Conservation (phyloP, 1,139 yeast genomes). For the Kodamaea sp. region DNA sequence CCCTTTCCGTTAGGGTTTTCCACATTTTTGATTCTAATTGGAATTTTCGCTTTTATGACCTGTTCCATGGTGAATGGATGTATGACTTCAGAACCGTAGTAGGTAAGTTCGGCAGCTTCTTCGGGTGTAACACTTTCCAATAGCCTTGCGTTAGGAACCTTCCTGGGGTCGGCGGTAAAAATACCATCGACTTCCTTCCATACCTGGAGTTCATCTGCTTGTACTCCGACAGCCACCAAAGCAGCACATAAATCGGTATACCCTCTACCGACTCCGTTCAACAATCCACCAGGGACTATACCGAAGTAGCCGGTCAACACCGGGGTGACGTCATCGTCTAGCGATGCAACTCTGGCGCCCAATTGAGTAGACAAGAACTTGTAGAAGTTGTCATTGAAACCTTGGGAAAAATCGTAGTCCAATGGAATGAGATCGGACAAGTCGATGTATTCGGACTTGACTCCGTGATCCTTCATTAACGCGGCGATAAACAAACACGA, state of each 20-base stretch:
- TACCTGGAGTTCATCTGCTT: constrained; percentile 91
- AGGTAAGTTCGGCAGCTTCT: constrained; percentile 96
- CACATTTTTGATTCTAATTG: constrained; percentile 94
- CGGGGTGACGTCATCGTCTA: constrained; percentile 63
- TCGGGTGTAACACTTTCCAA: constrained; percentile 92
- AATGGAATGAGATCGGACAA: constrained; percentile 69
- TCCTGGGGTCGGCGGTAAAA: constrained; percentile 96
- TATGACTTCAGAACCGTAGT: constrained; percentile 95
- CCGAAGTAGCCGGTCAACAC: constrained; percentile 97
- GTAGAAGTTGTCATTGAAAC: constrained; percentile 72
- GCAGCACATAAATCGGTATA: constrained; percentile 98
- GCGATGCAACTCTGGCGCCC: constrained; percentile 52
- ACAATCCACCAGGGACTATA: constrained; percentile 87
- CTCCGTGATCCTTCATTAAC: constrained; percentile 76
- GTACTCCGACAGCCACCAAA: constrained; percentile 85
- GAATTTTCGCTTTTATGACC: constrained; percentile 92
- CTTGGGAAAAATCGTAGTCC: constrained; percentile 51
- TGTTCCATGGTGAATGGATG: constrained; percentile 99
- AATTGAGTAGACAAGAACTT: constrained; percentile 59
- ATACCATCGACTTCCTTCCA: constrained; percentile 99
- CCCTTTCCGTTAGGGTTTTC: constrained; percentile 90
- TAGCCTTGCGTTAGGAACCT: constrained; percentile 86
- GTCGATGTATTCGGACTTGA: constrained; percentile 76
- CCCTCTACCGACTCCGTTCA: constrained; percentile 94
- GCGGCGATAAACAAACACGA: constrained; percentile 88